Evolutionary conservation across 176 grass and related monocot species (phyloP).

Genomic region (Coix lacrymajobi): DNA sequence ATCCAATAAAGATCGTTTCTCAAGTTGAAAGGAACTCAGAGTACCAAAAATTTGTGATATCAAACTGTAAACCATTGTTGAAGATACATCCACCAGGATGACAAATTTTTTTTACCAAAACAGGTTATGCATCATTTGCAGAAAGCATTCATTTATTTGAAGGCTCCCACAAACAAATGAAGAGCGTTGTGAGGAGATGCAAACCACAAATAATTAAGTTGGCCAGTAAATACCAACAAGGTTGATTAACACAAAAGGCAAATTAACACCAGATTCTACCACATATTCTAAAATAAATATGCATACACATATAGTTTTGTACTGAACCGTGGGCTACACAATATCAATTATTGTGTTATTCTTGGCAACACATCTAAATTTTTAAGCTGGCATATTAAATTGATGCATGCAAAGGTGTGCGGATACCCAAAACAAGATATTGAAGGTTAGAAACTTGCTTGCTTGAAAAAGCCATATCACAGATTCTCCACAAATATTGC

Average conservation of each 20-base stretch:
- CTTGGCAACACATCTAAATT: not conserved
- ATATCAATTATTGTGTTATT: not conserved
- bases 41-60: not conserved
- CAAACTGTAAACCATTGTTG: not conserved
- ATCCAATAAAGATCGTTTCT: not conserved
- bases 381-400: not conserved
- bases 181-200: not conserved
- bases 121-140: not conserved
- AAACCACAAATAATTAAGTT: conserved; percentile 18
- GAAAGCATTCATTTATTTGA: conserved; percentile 6
- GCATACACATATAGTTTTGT: not conserved
- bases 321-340: not conserved
- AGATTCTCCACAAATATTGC: not conserved
- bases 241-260: conserved; percentile 2
- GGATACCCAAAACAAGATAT: not conserved
- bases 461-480: not conserved
- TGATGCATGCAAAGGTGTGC: not conserved
- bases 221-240: not conserved
- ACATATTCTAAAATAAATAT: not conserved
- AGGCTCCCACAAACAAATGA: not conserved
- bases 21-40: not conserved
- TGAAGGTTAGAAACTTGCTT: not conserved
- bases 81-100: not conserved
- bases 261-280: not conserved
- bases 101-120: not conserved